Evolutionary conservation across 148 eudicot genomes (phyloP), one percentile per base, ranked within the genome.

Genomic region (Rhododendron ferrugineum): DNA sequence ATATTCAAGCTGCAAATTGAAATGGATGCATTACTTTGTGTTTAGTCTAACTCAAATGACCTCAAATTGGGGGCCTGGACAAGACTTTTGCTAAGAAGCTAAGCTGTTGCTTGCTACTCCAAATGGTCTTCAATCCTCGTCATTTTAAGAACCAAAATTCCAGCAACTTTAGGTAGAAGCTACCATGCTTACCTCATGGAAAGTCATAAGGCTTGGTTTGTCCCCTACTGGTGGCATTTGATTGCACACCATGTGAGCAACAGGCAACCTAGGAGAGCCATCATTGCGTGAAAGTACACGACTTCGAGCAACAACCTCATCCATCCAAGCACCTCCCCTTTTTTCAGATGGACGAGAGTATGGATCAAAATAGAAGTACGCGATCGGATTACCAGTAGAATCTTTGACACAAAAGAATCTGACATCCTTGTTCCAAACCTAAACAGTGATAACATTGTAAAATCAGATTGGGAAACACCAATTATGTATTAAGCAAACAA

Each of bases 261-360:
- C 93, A 86, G 99, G 99, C 89, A 97, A 88, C 89, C 99, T 94
- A 82, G 91, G 92, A 90, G 96, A 93, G 85, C 89, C 85, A 86
- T 93, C 94, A 87, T 93, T 91, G 34, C 83, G 93, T 81, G 99
- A 93, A 78, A 94, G 86, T 78, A 94, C 92, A 83, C 96, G 98
- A 81, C 99, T 97, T 85, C 99, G 91, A 86, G 92, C 89, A 88
- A 95, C 88, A 83, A 95, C 99, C 91, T 95, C 99, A 86, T 91
- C 91, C 99, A 97, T 97, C 99, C 99, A 97, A 56, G 99, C 99
- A 86, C 99, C 99, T 85, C 98, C 99, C 70, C 92, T 89, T 84
- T 97, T 97, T 86, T 97, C 99, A 85, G 99, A 91, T 83, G 99
- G 99, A 76, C 99, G 99, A 80, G 98, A 92, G 89, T 95, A 97